A percentile compares a stretch with the other conserved stretches of the same genome.
These are phyloP conservation scores for Trifolium subterraneum DNA, from an alignment of 306 rosid species.

Conservation along the genomic window DNA sequence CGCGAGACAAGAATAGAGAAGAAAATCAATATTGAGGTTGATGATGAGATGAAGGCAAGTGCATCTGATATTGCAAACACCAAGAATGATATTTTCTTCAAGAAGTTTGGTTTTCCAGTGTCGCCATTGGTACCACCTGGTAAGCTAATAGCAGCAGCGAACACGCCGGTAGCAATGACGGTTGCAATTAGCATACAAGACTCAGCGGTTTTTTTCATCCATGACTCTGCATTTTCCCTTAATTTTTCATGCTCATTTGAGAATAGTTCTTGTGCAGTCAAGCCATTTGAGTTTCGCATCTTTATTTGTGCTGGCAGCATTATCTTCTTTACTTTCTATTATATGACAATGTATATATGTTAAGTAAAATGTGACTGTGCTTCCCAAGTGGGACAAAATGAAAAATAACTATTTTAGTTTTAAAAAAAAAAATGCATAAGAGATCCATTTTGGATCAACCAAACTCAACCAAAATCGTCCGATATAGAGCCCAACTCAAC, in stretches of 20 bases:
- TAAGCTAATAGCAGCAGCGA: constrained; percentile 53
- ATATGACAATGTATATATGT: not conserved
- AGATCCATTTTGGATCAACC: no score
- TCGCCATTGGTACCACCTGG: constrained; percentile 52
- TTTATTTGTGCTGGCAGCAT: constrained; percentile 34
- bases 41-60: constrained; percentile 54
- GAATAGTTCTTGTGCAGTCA: constrained; percentile 37
- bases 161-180: constrained; percentile 55
- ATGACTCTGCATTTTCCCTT: constrained; percentile 45
- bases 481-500: no score
- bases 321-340: constrained; percentile 55
- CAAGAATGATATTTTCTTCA: constrained; percentile 36
- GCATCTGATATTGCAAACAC: constrained; percentile 54
- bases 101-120: constrained; percentile 38
- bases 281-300: constrained; percentile 4
- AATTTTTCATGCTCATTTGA: constrained; percentile 31
- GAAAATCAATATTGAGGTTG: constrained; percentile 52
- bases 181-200: constrained; percentile 62
- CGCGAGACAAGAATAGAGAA: constrained; percentile 55
- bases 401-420: no score
- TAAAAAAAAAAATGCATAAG: no score
- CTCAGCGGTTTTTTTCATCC: constrained; percentile 61
- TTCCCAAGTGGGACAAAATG: no score
- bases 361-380: not conserved
- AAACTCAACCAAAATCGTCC: no score